Conservation (phyloP, 192 early-diverging fungal species). For the Cladochytrium replicatum region DNA sequence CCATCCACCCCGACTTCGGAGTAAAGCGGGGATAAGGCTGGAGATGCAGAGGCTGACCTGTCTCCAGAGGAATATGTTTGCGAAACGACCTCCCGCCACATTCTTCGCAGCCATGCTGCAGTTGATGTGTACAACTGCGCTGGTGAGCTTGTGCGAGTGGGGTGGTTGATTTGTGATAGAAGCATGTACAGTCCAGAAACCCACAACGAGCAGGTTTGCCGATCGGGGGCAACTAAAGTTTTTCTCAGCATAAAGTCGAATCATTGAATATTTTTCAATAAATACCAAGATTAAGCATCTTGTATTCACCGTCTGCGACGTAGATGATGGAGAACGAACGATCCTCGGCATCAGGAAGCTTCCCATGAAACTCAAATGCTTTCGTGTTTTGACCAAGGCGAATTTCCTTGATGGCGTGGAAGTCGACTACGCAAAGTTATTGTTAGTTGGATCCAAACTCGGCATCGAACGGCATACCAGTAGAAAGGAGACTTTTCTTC, state of each 20-base stretch:
- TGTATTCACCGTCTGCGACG: slow-evolving; percentile 31
- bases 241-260: too few species aligned
- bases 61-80: too few species aligned
- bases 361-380: slow-evolving; percentile 38
- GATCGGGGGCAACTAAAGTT: slow-evolving; percentile 29
- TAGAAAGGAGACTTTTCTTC: slow-evolving; percentile 19
- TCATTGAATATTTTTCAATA: too few species aligned
- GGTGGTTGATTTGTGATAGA: slow-evolving; percentile 25
- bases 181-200: slow-evolving; percentile 41
- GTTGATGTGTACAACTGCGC: too few species aligned
- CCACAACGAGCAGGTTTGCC: slow-evolving; percentile 30
- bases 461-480: slow-evolving; percentile 15
- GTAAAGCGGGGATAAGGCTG: background rate
- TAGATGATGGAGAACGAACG: slow-evolving; percentile 42
- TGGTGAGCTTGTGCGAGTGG: too few species aligned
- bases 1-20: background rate
- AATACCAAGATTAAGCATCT: slow-evolving; percentile 40
- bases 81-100: slow-evolving; percentile 33
- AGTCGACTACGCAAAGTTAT: slow-evolving; percentile 33
- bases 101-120: slow-evolving; percentile 27
- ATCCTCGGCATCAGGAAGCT: slow-evolving; percentile 29
- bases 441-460: too few species aligned
- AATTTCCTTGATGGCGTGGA: slow-evolving; percentile 40
- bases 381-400: slow-evolving; percentile 47
- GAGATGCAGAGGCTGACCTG: background rate